Evolutionary conservation across 1,284 basidiomycete genomes (phyloP).

Genomic region (Malassezia slooffiae): DNA sequence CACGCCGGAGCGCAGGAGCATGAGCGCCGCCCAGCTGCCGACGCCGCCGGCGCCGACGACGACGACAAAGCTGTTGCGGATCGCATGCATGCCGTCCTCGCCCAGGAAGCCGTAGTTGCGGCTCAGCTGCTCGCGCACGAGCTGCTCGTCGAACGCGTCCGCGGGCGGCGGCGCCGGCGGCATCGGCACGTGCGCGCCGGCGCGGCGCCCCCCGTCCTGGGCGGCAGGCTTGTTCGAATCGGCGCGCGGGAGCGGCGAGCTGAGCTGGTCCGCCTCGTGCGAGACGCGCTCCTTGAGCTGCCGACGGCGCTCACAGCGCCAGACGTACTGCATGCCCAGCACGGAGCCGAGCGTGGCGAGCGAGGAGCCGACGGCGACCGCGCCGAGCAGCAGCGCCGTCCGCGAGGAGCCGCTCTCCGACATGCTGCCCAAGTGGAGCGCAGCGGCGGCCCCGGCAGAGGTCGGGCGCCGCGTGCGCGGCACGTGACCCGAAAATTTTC

Average conservation of each 20-base stretch:
- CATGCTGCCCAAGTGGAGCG: constrained; percentile 6
- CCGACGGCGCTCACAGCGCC: constrained; percentile 19
- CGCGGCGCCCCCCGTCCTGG: neutral
- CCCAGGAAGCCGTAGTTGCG: constrained; percentile 92
- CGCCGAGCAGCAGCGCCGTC: constrained; percentile 18
- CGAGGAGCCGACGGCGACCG: constrained; percentile 34
- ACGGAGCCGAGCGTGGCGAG: constrained; percentile 25
- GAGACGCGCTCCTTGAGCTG: constrained; percentile 10
- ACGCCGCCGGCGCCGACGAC: constrained; percentile 93
- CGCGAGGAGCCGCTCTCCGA: neutral
- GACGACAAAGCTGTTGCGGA: constrained; percentile 68
- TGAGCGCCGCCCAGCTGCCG: constrained; percentile 85
- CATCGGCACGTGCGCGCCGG: neutral
- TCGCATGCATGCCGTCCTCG: constrained; percentile 70
- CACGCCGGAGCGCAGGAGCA: constrained; percentile 52
- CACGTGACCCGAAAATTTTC: constrained; percentile 4
- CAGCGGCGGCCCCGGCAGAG: neutral
- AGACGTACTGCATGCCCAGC: constrained; percentile 23
- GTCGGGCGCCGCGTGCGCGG: neutral
- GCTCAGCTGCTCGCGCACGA: constrained; percentile 59
- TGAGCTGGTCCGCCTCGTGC: neutral
- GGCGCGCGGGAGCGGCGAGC: neutral
- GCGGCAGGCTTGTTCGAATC: neutral
- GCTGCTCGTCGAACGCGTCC: constrained; percentile 40
- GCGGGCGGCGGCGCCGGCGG: constrained; percentile 8